phyloP scores from a whole-genome alignment of 2,329 filamentous ascomycete species.

The Aschersonia sp. region DNA sequence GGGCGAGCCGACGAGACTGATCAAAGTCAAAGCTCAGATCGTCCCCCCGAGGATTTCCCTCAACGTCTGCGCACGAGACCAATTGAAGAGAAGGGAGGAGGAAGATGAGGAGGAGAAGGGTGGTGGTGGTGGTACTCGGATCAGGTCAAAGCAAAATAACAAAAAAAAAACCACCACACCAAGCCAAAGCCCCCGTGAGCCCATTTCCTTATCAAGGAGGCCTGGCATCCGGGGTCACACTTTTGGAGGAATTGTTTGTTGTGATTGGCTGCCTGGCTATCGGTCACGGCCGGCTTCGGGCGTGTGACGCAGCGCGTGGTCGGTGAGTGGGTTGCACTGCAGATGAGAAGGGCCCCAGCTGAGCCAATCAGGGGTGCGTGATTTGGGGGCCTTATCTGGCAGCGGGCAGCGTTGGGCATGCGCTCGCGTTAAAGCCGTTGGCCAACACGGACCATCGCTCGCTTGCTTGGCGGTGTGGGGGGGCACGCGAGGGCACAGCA shows the following conservation, averaged over 20 bases:
- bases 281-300: slow-evolving; percentile 3
- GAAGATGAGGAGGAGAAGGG: not conserved
- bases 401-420: too few species aligned
- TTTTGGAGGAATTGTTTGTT: slow-evolving; percentile 1
- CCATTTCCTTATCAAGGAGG: slow-evolving; percentile 2
- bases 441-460: too few species aligned
- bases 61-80: not conserved
- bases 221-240: slow-evolving; percentile 1
- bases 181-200: not conserved
- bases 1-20: too few species aligned
- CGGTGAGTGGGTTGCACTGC: not conserved
- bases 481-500: too few species aligned
- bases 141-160: too few species aligned
- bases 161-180: not conserved
- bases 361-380: not conserved
- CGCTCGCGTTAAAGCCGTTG: too few species aligned
- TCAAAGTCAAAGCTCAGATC: too few species aligned
- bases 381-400: too few species aligned
- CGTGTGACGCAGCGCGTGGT: slow-evolving; percentile 2
- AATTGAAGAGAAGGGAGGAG: not conserved
- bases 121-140: too few species aligned
- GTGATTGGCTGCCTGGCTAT: slow-evolving; percentile 4
- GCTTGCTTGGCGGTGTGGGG: too few species aligned
- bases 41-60: too few species aligned
- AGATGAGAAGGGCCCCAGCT: not conserved